Percentiles rank a stretch among this genome's conserved stretches.
Evolutionary conservation across 345 rosid species (phyloP).

Genomic region (Syzygium grande): DNA sequence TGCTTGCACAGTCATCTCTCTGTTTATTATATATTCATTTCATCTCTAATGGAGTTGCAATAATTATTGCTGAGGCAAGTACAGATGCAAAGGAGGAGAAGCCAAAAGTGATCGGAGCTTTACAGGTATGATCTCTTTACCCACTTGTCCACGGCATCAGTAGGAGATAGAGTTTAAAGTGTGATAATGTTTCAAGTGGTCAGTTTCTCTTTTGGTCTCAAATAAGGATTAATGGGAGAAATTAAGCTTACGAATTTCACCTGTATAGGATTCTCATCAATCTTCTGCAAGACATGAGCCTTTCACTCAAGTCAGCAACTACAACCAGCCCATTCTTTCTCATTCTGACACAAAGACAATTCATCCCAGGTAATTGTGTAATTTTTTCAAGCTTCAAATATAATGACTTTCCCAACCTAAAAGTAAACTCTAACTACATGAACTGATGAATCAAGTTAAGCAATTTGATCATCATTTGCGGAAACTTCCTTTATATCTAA

Average conservation of each 20-base stretch:
- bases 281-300: neutral
- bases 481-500: too few species aligned
- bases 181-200: neutral
- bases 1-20: neutral
- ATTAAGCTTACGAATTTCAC: neutral
- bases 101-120: neutral
- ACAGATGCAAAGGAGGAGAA: neutral
- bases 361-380: neutral
- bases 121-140: neutral
- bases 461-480: too few species aligned
- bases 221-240: neutral
- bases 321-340: too few species aligned
- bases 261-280: neutral
- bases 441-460: neutral
- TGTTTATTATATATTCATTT: too few species aligned
- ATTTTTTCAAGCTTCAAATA: too few species aligned
- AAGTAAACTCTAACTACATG: neutral
- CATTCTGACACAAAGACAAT: too few species aligned
- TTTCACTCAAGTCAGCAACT: too few species aligned
- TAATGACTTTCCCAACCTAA: neutral
- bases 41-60: neutral
- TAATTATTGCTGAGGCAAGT: neutral
- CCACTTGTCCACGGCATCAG: neutral
- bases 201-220: neutral
- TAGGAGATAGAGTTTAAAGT: neutral